phyloP scores from a whole-genome alignment of 768 basidiomycete genomes.

The Suillus weaverae region DNA sequence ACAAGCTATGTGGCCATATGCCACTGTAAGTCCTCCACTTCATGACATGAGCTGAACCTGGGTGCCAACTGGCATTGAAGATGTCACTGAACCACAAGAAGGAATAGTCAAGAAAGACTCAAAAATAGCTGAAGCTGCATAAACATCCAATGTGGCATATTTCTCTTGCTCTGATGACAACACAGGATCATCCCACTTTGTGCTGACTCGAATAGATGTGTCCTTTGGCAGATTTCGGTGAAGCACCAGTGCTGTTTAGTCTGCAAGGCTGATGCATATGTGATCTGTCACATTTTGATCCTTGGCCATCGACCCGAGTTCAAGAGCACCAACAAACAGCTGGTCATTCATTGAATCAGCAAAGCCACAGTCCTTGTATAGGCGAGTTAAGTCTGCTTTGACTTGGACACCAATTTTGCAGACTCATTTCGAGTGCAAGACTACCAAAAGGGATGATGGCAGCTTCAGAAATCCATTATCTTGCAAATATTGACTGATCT shows the following conservation, averaged over 20 bases:
- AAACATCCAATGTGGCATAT: conserved; percentile 25
- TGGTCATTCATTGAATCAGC: neutral
- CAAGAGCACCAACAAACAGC: conserved; percentile 27
- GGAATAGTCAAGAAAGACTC: conserved; percentile 12
- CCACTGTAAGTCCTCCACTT: neutral
- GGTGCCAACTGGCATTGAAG: neutral
- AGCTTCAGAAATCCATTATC: conserved; percentile 7
- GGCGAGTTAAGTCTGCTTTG: conserved; percentile 20
- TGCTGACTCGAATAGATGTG: conserved; percentile 17
- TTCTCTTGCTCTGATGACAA: conserved; percentile 17
- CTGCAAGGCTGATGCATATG: conserved; percentile 32
- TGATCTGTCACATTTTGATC: conserved; percentile 17
- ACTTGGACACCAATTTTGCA: conserved; percentile 28
- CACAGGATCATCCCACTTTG: conserved; percentile 18
- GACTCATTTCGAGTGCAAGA: conserved; percentile 3
- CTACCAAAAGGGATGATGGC: conserved; percentile 5
- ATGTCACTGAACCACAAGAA: conserved; percentile 5
- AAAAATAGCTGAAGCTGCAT: conserved; percentile 16
- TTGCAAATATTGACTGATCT: neutral
- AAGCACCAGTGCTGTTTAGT: conserved; percentile 31
- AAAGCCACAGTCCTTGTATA: conserved; percentile 17
- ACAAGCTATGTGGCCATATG: conserved; percentile 2
- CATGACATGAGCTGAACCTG: conserved; percentile 6
- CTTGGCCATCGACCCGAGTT: conserved; percentile 32
- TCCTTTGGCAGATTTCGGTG: conserved; percentile 22